Conservation (phyloP, 805 yeast species). For the Wickerhamiella australiensis region DNA sequence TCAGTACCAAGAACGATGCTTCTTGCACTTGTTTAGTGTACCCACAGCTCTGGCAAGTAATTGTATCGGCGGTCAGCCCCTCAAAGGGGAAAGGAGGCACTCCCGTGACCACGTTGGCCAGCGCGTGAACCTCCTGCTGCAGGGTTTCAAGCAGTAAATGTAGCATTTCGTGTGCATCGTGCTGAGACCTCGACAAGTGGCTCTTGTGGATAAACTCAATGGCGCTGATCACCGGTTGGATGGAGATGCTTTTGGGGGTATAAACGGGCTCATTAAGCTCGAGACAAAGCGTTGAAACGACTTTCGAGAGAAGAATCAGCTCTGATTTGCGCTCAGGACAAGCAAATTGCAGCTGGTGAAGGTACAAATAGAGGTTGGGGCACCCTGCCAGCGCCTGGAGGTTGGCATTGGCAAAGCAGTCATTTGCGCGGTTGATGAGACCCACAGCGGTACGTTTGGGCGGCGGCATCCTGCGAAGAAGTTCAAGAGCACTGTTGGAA, state of each 20-base stretch:
- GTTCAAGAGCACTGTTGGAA: conserved; percentile 1
- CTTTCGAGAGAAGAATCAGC: conserved; percentile 17
- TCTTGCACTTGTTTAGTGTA: conserved; percentile 45
- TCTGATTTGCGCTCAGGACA: conserved; percentile 10
- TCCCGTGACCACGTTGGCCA: conserved; percentile 11
- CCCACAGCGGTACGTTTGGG: conserved; percentile 48
- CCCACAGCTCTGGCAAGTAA: conserved; percentile 59
- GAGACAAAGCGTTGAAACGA: conserved; percentile 17
- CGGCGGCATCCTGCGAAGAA: conserved; percentile 3
- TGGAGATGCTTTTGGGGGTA: conserved; percentile 45
- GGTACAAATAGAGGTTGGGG: conserved; percentile 20
- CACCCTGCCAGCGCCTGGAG: conserved; percentile 44
- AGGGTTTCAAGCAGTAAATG: conserved; percentile 71
- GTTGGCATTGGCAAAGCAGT: conserved; percentile 86
- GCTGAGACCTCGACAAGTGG: conserved; percentile 67
- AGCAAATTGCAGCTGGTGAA: conserved; percentile 15
- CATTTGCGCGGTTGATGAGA: conserved; percentile 66
- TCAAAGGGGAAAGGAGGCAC: conserved; percentile 63
- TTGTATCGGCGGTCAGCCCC: conserved; percentile 52
- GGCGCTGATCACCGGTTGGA: conserved; percentile 65
- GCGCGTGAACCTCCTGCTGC: conserved; percentile 43
- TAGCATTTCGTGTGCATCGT: conserved; percentile 89
- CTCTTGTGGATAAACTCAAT: conserved; percentile 64
- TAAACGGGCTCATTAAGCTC: conserved; percentile 52
- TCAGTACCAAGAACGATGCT: conserved; percentile 55